Evolutionary conservation across 352 stramenopile genomes (phyloP), one percentile per base, ranked within the genome.

Genomic region (Albugo laibachii): DNA sequence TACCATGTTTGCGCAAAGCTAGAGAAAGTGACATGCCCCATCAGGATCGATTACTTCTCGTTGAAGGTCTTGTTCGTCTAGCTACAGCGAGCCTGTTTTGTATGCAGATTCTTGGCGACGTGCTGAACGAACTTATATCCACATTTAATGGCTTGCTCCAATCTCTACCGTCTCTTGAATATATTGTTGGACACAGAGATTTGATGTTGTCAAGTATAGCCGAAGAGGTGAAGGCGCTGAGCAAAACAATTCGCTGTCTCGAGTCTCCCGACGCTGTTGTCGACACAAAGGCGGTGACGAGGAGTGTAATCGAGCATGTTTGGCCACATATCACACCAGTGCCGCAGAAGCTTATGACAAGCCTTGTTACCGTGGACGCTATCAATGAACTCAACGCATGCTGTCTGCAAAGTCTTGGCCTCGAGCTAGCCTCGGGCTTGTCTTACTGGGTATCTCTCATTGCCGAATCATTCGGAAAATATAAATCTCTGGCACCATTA

Each of bases 381-480:
- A 55, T 84, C 0, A 82, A 82, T 39, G 58, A 80, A 48, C 55
- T 84, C 13, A 80, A 78, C 50, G 65, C 67, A 24, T 84, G 72
- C 69, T 82, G 69, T 58, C 46, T 84, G 37, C 72, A 78, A 46
- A 84, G 65, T 55, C 44, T 82, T 4, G 61, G 64, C 10, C 58
- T 69, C 12, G 65, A 78, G 11, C 76, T 84, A 63, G 59, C 56
- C 11, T 55, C 56, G 2, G 59, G 78, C 16, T 59, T 84, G 15
- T 56, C 56, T 2, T 48, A 52, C 5, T 74, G 81, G 40, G 69
- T 65, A 24, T 73, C 58, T 5, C 43, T 80, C 24, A 77, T 84
- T 36, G 61, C 82, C 0, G 51, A 52, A 36, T 59, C 79, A n/a
- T 84, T 84, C 41, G 59, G 76, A 45, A 50, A 69, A 20, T 58